phyloP scores from a whole-genome alignment of 2,329 filamentous ascomycete genomes.

The Hymenoscyphus occultus region DNA sequence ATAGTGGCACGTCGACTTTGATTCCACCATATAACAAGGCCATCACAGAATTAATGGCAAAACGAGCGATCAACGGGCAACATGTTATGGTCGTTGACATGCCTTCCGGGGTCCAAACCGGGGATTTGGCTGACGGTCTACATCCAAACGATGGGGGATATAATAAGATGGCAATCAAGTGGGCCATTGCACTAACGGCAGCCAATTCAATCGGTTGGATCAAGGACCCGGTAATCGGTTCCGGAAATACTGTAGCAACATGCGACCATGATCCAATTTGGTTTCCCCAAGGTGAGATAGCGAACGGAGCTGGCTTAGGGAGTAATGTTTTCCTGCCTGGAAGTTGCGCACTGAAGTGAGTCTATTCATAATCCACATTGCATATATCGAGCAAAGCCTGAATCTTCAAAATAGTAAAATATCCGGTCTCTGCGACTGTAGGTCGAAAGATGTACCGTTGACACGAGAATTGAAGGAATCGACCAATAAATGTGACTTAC shows the following conservation, averaged over 20 bases:
- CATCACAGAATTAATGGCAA: conserved; percentile 11
- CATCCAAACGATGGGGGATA: background rate
- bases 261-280: no score
- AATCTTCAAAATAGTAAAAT: no score
- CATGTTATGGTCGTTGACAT: background rate
- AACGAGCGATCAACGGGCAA: background rate
- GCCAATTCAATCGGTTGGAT: background rate
- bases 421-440: no score
- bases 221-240: background rate
- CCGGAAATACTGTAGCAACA: background rate
- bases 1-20: background rate
- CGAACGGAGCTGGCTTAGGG: no score
- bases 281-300: no score
- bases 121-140: background rate
- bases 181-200: background rate
- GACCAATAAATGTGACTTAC: no score
- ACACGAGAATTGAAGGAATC: no score
- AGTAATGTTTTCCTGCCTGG: no score
- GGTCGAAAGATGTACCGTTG: no score
- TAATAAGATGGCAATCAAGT: background rate
- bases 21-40: conserved; percentile 10
- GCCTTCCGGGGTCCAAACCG: background rate
- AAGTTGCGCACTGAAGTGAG: no score
- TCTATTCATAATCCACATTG: no score
- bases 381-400: no score